Percentiles rank a stretch among this genome's conserved stretches.
phyloP scores from a whole-genome alignment of 768 basidiomycete genomes.

The Punctularia strigosozonata region DNA sequence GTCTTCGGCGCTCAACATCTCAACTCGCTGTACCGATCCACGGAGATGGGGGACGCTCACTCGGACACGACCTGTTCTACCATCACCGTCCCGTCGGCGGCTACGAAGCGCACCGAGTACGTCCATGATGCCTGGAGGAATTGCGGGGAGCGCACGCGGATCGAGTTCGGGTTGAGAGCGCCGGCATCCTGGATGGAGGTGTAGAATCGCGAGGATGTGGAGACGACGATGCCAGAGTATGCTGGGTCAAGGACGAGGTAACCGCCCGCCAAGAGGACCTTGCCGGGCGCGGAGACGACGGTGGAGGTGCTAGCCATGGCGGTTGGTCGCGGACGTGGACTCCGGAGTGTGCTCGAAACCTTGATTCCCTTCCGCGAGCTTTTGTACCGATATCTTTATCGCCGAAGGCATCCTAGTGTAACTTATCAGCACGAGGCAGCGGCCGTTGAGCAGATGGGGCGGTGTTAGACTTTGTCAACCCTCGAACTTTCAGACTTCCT shows the following conservation, averaged over 20 bases:
- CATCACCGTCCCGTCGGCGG: conserved; percentile 9
- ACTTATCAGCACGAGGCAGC: no score
- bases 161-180: conserved; percentile 20
- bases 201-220: conserved; percentile 92
- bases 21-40: not conserved
- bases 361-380: no score
- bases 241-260: conserved; percentile 90
- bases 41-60: conserved; percentile 6
- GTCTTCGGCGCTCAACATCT: not conserved
- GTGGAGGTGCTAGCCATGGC: conserved; percentile 39
- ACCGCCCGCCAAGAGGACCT: conserved; percentile 90
- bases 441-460: no score
- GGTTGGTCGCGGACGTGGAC: no score
- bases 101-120: conserved; percentile 41
- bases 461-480: no score
- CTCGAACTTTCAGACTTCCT: no score
- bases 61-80: conserved; percentile 17
- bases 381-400: no score
- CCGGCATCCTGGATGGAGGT: conserved; percentile 44
- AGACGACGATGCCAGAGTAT: conserved; percentile 80
- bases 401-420: no score
- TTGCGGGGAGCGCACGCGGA: conserved; percentile 83
- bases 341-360: no score
- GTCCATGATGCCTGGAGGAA: conserved; percentile 74
- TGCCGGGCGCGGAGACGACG: conserved; percentile 85